These are phyloP conservation scores for Syzygium jambos DNA, from an alignment of 345 rosid species.

Conservation along the genomic window DNA sequence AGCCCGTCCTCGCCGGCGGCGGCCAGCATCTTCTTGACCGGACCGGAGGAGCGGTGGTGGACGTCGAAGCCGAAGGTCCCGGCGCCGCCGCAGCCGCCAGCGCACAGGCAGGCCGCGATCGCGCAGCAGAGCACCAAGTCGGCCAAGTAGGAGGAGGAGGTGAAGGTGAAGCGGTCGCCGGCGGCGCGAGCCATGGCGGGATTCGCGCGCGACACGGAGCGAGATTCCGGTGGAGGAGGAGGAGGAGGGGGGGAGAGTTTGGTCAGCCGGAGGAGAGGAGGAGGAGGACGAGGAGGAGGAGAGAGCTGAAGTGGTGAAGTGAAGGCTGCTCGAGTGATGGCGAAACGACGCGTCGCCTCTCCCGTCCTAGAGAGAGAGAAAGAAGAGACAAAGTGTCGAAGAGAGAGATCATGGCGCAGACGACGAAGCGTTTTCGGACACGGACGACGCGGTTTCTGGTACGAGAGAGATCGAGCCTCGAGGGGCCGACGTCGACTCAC, in stretches of 20 bases:
- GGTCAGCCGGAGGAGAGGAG: neutral
- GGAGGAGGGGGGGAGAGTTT: neutral
- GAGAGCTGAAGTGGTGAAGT: neutral
- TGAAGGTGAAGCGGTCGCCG: too few species aligned
- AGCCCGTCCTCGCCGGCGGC: constrained; percentile 30
- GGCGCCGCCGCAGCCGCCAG: constrained; percentile 6
- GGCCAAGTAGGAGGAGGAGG: too few species aligned
- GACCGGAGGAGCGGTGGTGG: constrained; percentile 77
- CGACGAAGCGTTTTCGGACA: neutral
- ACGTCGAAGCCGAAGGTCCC: constrained; percentile 61
- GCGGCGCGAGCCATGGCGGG: neutral
- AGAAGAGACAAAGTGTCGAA: constrained; percentile 17
- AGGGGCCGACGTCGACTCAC: too few species aligned
- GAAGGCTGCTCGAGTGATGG: neutral
- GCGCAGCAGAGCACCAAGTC: neutral
- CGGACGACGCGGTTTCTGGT: too few species aligned
- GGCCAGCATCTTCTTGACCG: constrained; percentile 42
- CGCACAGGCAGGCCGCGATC: neutral
- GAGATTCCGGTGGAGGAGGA: neutral
- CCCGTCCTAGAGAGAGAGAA: neutral
- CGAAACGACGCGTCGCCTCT: too few species aligned
- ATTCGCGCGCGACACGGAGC: neutral
- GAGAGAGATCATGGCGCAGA: neutral
- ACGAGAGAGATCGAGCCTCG: neutral
- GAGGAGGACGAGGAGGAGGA: too few species aligned